Percentiles rank a stretch among this genome's conserved stretches.
Conservation (phyloP, 228 moss, liverwort and hornwort species). For the Sphagnum magellanicum region DNA sequence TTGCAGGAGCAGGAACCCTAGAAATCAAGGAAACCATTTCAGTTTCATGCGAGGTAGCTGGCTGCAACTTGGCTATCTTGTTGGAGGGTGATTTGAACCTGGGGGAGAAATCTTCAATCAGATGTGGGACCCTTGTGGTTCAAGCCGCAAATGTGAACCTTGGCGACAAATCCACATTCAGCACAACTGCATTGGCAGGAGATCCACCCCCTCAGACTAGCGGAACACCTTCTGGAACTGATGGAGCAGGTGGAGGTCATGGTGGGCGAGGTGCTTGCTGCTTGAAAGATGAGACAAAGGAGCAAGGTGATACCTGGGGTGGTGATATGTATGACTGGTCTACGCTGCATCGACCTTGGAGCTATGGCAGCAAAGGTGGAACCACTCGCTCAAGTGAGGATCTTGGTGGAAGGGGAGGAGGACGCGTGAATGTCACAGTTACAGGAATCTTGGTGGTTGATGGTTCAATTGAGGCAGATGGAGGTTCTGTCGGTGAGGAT, state of each 20-base stretch:
- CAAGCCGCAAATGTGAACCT: conserved; percentile 65
- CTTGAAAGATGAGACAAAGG: conserved; percentile 24
- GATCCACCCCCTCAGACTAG: conserved; percentile 69
- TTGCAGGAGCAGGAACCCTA: conserved; percentile 60
- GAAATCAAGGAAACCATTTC: conserved; percentile 42
- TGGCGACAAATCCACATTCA: conserved; percentile 44
- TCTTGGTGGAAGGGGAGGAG: conserved; percentile 79
- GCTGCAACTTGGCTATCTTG: conserved; percentile 69
- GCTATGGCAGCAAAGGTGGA: conserved; percentile 85
- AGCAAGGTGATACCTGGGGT: conserved; percentile 69
- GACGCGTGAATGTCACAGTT: conserved; percentile 64
- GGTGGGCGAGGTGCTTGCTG: conserved; percentile 85
- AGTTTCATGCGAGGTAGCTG: conserved; percentile 48
- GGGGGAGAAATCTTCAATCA: conserved; percentile 56
- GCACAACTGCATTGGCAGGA: conserved; percentile 65
- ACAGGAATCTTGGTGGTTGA: conserved; percentile 44
- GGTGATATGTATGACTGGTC: conserved; percentile 90
- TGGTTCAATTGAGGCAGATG: conserved; percentile 75
- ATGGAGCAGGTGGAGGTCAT: conserved; percentile 85
- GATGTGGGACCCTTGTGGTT: conserved; percentile 65
- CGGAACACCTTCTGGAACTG: conserved; percentile 58
- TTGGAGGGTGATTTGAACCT: conserved; percentile 57
- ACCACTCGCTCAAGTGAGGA: conserved; percentile 32
- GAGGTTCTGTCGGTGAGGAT: conserved; percentile 61
- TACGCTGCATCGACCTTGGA: conserved; percentile 60